These are phyloP conservation scores for Angomonas deanei DNA, from an alignment of 208 protist species.

Conservation along the genomic window DNA sequence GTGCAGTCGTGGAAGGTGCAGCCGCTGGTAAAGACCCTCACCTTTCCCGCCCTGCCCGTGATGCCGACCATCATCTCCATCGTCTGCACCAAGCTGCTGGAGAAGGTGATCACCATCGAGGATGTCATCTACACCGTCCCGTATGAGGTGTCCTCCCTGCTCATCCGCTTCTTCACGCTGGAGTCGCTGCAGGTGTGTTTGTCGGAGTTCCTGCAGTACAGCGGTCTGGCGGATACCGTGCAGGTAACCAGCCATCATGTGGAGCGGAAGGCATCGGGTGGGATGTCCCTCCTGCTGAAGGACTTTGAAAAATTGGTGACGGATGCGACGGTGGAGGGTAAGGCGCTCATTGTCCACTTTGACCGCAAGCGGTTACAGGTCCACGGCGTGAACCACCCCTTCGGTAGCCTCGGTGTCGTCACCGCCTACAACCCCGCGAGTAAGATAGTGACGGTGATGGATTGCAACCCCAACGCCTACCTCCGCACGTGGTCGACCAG, in stretches of 20 bases:
- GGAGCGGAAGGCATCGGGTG: conserved; percentile 30
- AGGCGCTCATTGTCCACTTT: conserved; percentile 59
- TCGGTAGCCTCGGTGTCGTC: conserved; percentile 69
- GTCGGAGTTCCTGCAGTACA: conserved; percentile 45
- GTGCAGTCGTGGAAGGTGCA: conserved; percentile 6
- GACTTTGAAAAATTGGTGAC: conserved; percentile 51
- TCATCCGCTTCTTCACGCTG: conserved; percentile 72
- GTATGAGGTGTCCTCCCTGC: conserved; percentile 65
- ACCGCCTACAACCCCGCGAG: conserved; percentile 44
- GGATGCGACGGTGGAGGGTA: conserved; percentile 10
- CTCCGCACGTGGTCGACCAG: conserved; percentile 69
- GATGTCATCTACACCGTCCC: conserved; percentile 70
- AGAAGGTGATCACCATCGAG: conserved; percentile 60
- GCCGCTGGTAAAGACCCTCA: conserved; percentile 31
- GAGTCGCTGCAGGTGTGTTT: conserved; percentile 72
- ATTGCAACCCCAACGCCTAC: conserved; percentile 73
- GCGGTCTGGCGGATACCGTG: conserved; percentile 25
- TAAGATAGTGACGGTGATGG: conserved; percentile 50
- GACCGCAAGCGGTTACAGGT: conserved; percentile 44
- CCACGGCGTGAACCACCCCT: conserved; percentile 61
- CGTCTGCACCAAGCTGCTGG: conserved; percentile 58
- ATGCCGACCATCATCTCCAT: conserved; percentile 80
- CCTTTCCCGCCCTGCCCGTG: conserved; percentile 60
- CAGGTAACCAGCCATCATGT: conserved; percentile 51
- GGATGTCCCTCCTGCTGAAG: conserved; percentile 23